Conservation (phyloP, 352 stramenopile genomes). For the Plasmopara halstedii region DNA sequence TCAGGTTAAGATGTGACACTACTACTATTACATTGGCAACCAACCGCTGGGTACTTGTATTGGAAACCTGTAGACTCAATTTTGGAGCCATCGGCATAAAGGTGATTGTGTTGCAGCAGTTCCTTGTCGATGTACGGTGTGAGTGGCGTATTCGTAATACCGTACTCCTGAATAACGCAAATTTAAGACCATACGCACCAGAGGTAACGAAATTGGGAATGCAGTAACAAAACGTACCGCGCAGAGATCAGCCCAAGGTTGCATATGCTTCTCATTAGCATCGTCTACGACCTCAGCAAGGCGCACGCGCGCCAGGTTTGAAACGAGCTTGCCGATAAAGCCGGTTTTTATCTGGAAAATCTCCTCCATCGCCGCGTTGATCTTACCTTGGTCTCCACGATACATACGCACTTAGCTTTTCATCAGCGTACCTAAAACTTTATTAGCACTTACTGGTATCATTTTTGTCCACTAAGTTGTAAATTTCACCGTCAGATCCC, state of each 20-base stretch:
- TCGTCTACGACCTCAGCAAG: constrained; percentile 80
- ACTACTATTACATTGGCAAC: constrained; percentile 2
- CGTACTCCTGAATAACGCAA: constrained; percentile 57
- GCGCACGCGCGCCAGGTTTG: constrained; percentile 68
- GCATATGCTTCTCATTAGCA: constrained; percentile 88
- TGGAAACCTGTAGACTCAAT: constrained; percentile 71
- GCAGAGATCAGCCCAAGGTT: constrained; percentile 81
- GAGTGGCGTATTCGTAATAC: constrained; percentile 76
- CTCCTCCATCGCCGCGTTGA: constrained; percentile 64
- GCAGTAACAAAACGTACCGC: constrained; percentile 19
- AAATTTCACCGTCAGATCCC: constrained; percentile 50
- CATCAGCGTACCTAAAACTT: background rate
- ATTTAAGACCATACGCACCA: no score
- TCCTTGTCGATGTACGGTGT: constrained; percentile 87
- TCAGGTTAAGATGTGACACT: constrained; percentile 1
- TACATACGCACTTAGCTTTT: background rate
- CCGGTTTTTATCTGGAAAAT: constrained; percentile 80
- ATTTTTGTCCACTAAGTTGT: constrained; percentile 83
- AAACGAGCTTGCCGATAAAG: constrained; percentile 82
- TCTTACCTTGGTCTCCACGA: constrained; percentile 59
- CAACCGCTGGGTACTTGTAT: constrained; percentile 68
- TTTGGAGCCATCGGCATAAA: constrained; percentile 69
- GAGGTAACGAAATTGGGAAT: background rate
- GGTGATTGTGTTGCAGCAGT: constrained; percentile 76
- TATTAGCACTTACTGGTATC: constrained; percentile 57